Base-by-base conservation (phyloP, 495 filamentous ascomycete species). In the Penicillium dipodomyicola region DNA sequence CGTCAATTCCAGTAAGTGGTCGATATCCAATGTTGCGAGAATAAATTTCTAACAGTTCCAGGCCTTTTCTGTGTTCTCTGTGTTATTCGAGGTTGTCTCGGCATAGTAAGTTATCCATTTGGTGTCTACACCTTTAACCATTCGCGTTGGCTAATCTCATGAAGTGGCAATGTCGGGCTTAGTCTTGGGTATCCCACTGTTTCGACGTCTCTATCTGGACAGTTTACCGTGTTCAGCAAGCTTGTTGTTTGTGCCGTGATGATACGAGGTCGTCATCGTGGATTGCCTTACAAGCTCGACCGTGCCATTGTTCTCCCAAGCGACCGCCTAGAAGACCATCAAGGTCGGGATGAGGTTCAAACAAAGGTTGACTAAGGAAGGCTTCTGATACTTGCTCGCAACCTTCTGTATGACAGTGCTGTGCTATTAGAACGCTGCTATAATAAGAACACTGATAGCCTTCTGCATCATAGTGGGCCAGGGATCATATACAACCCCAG, bases 221-320 rank as follows among this genome's bases (percentile, higher is more conserved):
- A 93, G 62, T 94, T 97, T 64, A 78, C 71, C 2, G 78, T 83
- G 8, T 71, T 95, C 27, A 86, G 85, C 30, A 97, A 96, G 67
- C 82, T 96, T 8, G 85, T 96, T 42, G 83, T 96, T 53, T 86
- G 93, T 54, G 85, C 86, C 14, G 92, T 95, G 89, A 86, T 92
- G 79, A 84, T 96, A 37, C 85, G 92, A 63, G 93, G 92, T 12
- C 80, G 93, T 3, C 92, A 96, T 70, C 87, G 93, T 63, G 92
- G 91, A 42, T 74, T 97, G 4, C 93, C 92, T 0, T 94, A 96
- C 67, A 87, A 89, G 32, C 80, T 97, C 1, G 93, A 97, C 67
- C 85, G 90, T 12, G 92, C 92, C 41, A 88, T 96, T 52, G 70
- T 91, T 10, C 80, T 94, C 27, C 89, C 91, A 17, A 82, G 80